Conservation (phyloP, 2,329 filamentous ascomycete species). For the Aspergillus ibericus region DNA sequence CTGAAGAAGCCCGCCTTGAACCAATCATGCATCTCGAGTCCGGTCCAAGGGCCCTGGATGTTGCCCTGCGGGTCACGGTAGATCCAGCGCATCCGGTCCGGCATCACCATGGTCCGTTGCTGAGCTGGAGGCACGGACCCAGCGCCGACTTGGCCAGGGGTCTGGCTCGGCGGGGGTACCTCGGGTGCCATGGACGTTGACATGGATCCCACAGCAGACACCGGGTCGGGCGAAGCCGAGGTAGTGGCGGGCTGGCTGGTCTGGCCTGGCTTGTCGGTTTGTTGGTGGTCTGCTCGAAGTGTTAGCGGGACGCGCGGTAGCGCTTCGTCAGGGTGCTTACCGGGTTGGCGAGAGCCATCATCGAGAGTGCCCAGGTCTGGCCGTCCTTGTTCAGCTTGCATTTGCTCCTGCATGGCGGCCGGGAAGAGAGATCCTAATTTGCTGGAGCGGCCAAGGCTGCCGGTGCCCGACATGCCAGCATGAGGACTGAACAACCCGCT, state of each 20-base stretch:
- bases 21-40: conserved; percentile 99
- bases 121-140: conserved; percentile 68
- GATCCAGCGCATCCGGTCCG: conserved; percentile 97
- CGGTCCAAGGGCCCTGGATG: conserved; percentile 91
- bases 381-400: conserved; percentile 63
- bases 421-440: conserved; percentile 88
- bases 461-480: conserved; percentile 55
- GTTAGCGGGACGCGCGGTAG: neutral
- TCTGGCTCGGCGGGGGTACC: conserved; percentile 33
- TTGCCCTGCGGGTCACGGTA: conserved; percentile 93
- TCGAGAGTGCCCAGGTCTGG: conserved; percentile 62
- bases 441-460: conserved; percentile 72
- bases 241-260: conserved; percentile 30
- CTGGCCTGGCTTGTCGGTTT: conserved; percentile 32
- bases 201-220: conserved; percentile 37
- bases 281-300: conserved; percentile 24
- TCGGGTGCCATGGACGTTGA: conserved; percentile 34
- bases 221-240: conserved; percentile 37
- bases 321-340: conserved; percentile 35
- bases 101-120: conserved; percentile 95
- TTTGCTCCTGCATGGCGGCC: conserved; percentile 83
- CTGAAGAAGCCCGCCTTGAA: conserved; percentile 99
- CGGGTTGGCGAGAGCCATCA: conserved; percentile 60
- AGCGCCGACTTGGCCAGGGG: conserved; percentile 44
- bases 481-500: conserved; percentile 65